Base-by-base conservation (phyloP, 148 eudicot genomes). In the Diospyros lotus region DNA sequence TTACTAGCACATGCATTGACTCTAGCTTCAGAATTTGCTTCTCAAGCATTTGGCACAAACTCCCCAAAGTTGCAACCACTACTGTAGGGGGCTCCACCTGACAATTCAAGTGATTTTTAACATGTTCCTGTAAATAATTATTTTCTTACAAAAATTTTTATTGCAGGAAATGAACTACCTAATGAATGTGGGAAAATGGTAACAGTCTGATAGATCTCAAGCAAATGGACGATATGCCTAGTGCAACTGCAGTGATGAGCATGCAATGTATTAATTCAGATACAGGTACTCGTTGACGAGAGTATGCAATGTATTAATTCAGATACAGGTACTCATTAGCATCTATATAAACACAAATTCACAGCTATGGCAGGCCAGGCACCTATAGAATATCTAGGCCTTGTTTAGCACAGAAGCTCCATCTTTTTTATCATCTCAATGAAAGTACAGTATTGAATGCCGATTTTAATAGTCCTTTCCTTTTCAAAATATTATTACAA, bases 11-110 rank as follows among this genome's bases (percentile, higher is more conserved):
- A 76, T 64, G 80, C 85, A 90, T 62, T 45, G 88, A 84, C 41
- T 85, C 87, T 80, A 95, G 88, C 83, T 89, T 88, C 51, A 95
- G 68, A 71, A 69, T 82, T 69, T 81, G 84, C 82, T 83, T 95
- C 84, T 92, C 90, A 62, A 90, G 88, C 98, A 94, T 94, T 77
- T 87, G 94, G 89, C 92, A 87, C 83, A 94, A 85, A 77, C 97
- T 90, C 58, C 87, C 80, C 81, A 92, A 74, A 65, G 98, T 94
- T 64, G 97, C 96, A 80, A 95, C 91, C 76, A 92, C 89, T 73
- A 95, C 78, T 17, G 89, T 82, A 42, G 98, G 98, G 68, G 98
- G 97, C 78, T 95, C 98, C 28, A 89, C 97, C 97, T 95, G 88
- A 64, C 72, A 79, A 56, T 50, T 63, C 28, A 43, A 64, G 64